These are phyloP conservation scores for Eucalyptus virginea DNA, from an alignment of 345 rosid genomes.

Conservation along the genomic window DNA sequence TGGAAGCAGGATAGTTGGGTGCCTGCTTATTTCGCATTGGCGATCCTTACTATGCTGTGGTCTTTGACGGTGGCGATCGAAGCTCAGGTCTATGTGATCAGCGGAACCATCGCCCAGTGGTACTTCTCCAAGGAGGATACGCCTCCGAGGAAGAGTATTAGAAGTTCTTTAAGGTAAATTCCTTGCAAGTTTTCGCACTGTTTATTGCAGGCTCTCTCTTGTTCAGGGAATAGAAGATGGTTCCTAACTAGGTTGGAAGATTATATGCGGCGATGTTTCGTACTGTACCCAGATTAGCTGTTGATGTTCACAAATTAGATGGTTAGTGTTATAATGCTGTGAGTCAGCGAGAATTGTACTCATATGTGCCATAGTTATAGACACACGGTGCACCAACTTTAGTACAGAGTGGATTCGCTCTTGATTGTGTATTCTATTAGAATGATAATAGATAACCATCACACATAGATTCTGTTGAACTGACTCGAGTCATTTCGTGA, in stretches of 20 bases:
- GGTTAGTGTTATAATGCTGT: neutral
- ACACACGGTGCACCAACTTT: neutral
- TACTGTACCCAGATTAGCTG: neutral
- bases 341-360: neutral
- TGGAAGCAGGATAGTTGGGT: conserved; percentile 96
- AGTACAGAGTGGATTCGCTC: neutral
- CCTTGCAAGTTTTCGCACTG: neutral
- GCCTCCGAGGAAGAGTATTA: conserved; percentile 46
- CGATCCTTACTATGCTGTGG: conserved; percentile 83
- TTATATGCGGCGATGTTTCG: neutral
- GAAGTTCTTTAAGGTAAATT: conserved; percentile 71
- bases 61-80: conserved; percentile 69
- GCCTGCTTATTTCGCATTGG: conserved; percentile 75
- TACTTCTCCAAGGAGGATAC: conserved; percentile 73
- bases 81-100: conserved; percentile 81
- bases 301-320: neutral
- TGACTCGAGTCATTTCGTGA: neutral
- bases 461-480: neutral
- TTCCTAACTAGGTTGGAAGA: neutral
- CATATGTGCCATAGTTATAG: neutral
- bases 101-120: conserved; percentile 85
- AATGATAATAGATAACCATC: neutral
- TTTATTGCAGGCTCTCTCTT: neutral
- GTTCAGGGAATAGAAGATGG: neutral
- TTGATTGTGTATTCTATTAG: neutral